phyloP scores from a whole-genome alignment of 345 rosid species.

The Bruguiera gymnorhiza region DNA sequence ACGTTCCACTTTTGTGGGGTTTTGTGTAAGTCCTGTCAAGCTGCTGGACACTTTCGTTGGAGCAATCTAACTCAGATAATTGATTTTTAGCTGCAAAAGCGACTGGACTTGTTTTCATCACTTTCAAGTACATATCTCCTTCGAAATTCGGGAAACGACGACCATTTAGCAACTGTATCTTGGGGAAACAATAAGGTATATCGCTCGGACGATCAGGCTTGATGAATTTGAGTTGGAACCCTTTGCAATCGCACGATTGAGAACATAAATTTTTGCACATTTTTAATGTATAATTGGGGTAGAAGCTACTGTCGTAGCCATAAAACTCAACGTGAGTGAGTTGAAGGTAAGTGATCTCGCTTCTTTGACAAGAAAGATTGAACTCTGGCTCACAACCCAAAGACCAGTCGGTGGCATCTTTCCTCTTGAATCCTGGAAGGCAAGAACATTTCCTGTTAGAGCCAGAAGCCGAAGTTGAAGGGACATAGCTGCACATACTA shows the following conservation, averaged over 20 bases:
- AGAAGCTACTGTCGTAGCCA: slow-evolving; percentile 19
- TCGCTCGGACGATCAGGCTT: not conserved
- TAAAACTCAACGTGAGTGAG: slow-evolving; percentile 29
- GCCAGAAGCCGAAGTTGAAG: not conserved
- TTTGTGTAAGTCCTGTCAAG: not conserved
- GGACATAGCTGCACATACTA: slow-evolving; percentile 23
- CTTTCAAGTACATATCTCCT: slow-evolving; percentile 24
- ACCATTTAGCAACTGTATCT: slow-evolving; percentile 25
- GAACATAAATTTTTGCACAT: slow-evolving; percentile 25
- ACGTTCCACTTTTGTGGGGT: not conserved
- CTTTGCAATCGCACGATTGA: slow-evolving; percentile 25
- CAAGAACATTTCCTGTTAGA: slow-evolving; percentile 27
- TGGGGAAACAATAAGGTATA: slow-evolving; percentile 19
- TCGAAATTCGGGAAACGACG: not conserved
- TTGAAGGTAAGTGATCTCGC: slow-evolving; percentile 7
- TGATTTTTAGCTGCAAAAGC: too few relatives aligned
- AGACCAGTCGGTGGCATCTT: slow-evolving; percentile 21
- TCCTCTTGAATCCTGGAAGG: slow-evolving; percentile 28
- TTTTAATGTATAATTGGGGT: slow-evolving; percentile 1
- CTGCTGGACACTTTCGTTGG: not conserved
- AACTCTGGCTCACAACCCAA: slow-evolving; percentile 29
- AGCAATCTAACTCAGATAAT: not conserved
- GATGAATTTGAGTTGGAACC: slow-evolving; percentile 17
- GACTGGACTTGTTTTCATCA: slow-evolving; percentile 9
- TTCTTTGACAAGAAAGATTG: slow-evolving; percentile 7